Base-by-base conservation (phyloP, 2,329 filamentous ascomycete species). In the Elsinoe australis region DNA sequence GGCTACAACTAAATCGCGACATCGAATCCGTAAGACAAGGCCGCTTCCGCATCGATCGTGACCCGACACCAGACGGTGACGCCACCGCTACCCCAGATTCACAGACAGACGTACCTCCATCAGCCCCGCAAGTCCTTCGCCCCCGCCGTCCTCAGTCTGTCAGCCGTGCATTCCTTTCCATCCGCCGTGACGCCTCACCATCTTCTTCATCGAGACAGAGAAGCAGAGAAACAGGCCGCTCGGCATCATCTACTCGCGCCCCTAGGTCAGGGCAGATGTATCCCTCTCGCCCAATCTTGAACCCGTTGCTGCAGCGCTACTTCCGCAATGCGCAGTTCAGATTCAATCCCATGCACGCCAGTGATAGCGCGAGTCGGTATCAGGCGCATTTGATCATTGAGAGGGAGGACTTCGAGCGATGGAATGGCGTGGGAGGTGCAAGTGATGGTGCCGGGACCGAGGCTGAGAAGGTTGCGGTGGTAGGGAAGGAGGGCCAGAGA, bases 401-500 rank as follows among this genome's bases (percentile, higher is more conserved):
- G 21, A 19, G 31, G 12, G 45, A 36, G 8, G 45, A 48, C 21
- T 48, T 34, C 19, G 14, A 36, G 18, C 18, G 32, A 17, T 48
- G 45, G 32, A 32, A 39, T 28, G 29, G 17, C 5, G 35, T 12
- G 26, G 26, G 26, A 12, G n/a, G n/a, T n/a, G n/a, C n/a, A n/a
- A n/a, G n/a, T n/a, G n/a, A n/a, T n/a, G n/a, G n/a, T n/a, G n/a
- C n/a, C n/a, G n/a, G n/a, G n/a, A n/a, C n/a, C n/a, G n/a, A n/a
- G n/a, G n/a, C n/a, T n/a, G n/a, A n/a, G 32, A 18, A 6, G 10
- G 19, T 8, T 9, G 14, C n/a, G 36, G 19, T 7, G n/a, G n/a
- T 8, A 18, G 6, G n/a, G 36, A 9, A 15, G 61, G 54, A 50
- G 69, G 65, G 55, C 63, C 61, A 46, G 65, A 64, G 39, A 64